Evolutionary conservation across 2,329 filamentous ascomycete genomes (phyloP), one percentile per base, ranked within the genome.

Genomic region (Beauveria medogensis): DNA sequence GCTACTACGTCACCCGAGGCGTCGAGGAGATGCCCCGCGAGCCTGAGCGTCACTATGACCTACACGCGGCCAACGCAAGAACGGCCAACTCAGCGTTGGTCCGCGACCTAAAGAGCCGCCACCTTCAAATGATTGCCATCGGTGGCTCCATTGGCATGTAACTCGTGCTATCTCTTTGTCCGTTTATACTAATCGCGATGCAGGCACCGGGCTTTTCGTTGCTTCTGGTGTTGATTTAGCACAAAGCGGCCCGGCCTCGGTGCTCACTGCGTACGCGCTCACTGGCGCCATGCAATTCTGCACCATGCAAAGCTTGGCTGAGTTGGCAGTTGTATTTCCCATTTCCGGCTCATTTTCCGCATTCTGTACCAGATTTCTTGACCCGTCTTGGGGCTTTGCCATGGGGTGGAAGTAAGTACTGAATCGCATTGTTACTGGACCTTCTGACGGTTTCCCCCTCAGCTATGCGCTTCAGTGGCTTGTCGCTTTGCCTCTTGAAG

Each of bases 281-380:
- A 46, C 53, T 3, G 59, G 59, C 9, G 44, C 59, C 12, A 56
- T 61, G 59, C 59, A 61, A 22, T 61, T 61, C 44, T 61, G 59
- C 16, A 61, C 59, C 5, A 61, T 61, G 59, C 59, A 61, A 22
- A 61, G 59, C 64, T 77, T 85, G 62, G 82, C 82, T 64, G 82
- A 85, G 71, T 71, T 85, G 61, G 79, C 82, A 48, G 78, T 84
- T 65, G 76, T 84, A 72, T 85, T 78, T 64, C 82, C 82, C 20
- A 77, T 84, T 67, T 82, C 81, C 66, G 82, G 82, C 68, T 80
- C 80, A 63, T 85, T 85, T 75, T 84, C 82, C 68, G 81, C 80
- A 22, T 84, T 83, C 73, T 81, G 79, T 37, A 75, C 77, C 50
- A 81, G 82, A 57, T 85, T 85, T 65, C 81, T 85, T 62, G 82